phyloP scores from a whole-genome alignment of 306 rosid genomes.

The Lathyrus tuberosus region DNA sequence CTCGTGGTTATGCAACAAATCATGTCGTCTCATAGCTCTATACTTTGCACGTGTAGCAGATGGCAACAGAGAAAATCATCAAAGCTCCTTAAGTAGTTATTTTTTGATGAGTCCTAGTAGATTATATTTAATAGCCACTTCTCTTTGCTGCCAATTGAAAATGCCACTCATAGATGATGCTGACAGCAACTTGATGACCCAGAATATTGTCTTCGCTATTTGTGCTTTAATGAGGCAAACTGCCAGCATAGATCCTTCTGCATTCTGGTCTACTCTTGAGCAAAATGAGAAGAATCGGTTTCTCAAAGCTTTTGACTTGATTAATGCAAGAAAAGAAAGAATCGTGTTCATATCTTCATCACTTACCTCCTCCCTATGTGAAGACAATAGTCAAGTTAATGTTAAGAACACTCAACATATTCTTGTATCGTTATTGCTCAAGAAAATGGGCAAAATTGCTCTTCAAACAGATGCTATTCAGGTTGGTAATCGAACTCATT shows the following conservation, averaged over 20 bases:
- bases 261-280: conserved; percentile 75
- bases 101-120: too few species aligned
- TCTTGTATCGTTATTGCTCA: conserved; percentile 68
- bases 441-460: conserved; percentile 77
- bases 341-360: conserved; percentile 54
- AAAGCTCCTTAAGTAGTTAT: conserved; percentile 51
- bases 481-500: conserved; percentile 52
- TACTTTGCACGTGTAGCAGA: conserved; percentile 58
- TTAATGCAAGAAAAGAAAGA: conserved; percentile 73
- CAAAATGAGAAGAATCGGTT: conserved; percentile 67
- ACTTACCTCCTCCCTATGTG: conserved; percentile 41
- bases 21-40: conserved; percentile 62
- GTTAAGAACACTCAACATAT: conserved; percentile 42
- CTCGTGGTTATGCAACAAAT: conserved; percentile 68
- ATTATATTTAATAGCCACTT: too few species aligned
- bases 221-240: conserved; percentile 53
- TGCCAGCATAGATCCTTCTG: conserved; percentile 44
- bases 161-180: conserved; percentile 57
- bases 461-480: conserved; percentile 73
- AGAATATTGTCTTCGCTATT: conserved; percentile 63
- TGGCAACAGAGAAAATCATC: conserved; percentile 46
- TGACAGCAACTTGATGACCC: conserved; percentile 60
- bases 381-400: conserved; percentile 42
- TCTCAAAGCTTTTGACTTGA: conserved; percentile 69
- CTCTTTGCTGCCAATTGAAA: too few species aligned